These are phyloP conservation scores for Porpolomopsis calyptriformis DNA, from an alignment of 768 basidiomycete genomes.

Conservation along the genomic window DNA sequence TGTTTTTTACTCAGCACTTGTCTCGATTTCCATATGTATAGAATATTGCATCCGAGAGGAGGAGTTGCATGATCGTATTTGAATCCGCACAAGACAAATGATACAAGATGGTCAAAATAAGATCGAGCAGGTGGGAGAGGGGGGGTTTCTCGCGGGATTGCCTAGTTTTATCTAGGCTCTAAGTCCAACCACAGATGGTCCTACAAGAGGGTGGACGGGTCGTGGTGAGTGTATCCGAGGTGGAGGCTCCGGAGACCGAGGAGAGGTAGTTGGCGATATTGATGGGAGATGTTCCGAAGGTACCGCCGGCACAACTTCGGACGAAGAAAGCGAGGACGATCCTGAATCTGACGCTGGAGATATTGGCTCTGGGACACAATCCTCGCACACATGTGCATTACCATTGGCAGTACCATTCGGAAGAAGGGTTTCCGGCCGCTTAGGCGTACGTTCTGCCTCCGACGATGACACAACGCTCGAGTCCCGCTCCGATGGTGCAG, in stretches of 20 bases:
- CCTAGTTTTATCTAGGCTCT: constrained; percentile 18
- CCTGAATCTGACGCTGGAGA: not conserved
- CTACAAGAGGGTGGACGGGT: constrained; percentile 14
- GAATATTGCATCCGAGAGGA: too few relatives aligned
- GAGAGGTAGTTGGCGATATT: constrained; percentile 5
- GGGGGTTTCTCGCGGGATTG: not conserved
- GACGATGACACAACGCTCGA: constrained; percentile 23
- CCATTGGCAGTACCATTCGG: constrained; percentile 3
- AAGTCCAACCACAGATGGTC: constrained; percentile 18
- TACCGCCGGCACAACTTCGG: not conserved
- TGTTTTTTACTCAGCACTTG: too few relatives aligned
- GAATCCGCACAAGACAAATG: not conserved
- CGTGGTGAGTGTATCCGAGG: constrained; percentile 16
- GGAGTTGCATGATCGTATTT: not conserved
- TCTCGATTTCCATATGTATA: too few relatives aligned
- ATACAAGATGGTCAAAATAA: not conserved
- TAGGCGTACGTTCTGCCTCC: not conserved
- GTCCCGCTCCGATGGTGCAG: constrained; percentile 8
- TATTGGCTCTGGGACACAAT: too few relatives aligned
- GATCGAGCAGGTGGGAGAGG: not conserved
- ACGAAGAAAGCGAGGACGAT: not conserved
- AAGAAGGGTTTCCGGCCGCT: constrained; percentile 1
- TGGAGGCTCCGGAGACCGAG: constrained; percentile 5
- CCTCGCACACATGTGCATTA: not conserved
- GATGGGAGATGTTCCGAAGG: too few relatives aligned